Evolutionary conservation across 768 basidiomycete species (phyloP).

Genomic region (Boletellus emodensis): DNA sequence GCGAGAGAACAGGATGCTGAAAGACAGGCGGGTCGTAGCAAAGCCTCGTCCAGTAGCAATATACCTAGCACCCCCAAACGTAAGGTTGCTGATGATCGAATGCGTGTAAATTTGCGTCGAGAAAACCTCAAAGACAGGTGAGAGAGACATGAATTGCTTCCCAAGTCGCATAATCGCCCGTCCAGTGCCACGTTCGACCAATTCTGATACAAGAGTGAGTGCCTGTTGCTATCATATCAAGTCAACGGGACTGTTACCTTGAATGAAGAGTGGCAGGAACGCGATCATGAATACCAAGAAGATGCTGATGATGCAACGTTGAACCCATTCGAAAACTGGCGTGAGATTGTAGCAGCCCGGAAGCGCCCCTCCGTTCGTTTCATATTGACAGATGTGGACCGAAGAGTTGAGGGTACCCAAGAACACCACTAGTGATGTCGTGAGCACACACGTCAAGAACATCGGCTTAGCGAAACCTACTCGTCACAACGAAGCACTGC

Average conservation of each 20-base stretch:
- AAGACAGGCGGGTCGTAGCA: constrained; percentile 91
- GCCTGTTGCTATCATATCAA: constrained; percentile 13
- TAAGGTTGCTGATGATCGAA: constrained; percentile 94
- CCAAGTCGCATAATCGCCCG: constrained; percentile 87
- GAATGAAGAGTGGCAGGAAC: constrained; percentile 90
- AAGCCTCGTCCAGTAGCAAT: constrained; percentile 99
- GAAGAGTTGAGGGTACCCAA: constrained; percentile 87
- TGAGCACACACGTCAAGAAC: constrained; percentile 13
- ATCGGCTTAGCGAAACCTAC: constrained; percentile 43
- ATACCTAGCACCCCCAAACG: constrained; percentile 96
- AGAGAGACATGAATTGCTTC: constrained; percentile 92
- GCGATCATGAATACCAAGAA: constrained; percentile 98
- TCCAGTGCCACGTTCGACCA: constrained; percentile 91
- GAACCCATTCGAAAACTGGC: constrained; percentile 94
- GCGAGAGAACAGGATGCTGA: constrained; percentile 93
- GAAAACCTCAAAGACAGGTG: constrained; percentile 96
- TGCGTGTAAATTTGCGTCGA: constrained; percentile 98
- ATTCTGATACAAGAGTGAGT: constrained; percentile 48
- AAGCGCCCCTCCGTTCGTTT: constrained; percentile 62
- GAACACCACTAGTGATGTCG: constrained; percentile 70
- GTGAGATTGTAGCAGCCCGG: constrained; percentile 93
- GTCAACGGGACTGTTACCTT: constrained; percentile 52
- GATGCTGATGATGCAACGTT: constrained; percentile 94
- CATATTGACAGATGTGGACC: constrained; percentile 78
- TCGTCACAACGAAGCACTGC: constrained; percentile 89